Percentiles rank a stretch among this genome's conserved stretches.
These are phyloP conservation scores for Claviceps africana DNA, from an alignment of 2,329 filamentous ascomycete species.

Conservation along the genomic window DNA sequence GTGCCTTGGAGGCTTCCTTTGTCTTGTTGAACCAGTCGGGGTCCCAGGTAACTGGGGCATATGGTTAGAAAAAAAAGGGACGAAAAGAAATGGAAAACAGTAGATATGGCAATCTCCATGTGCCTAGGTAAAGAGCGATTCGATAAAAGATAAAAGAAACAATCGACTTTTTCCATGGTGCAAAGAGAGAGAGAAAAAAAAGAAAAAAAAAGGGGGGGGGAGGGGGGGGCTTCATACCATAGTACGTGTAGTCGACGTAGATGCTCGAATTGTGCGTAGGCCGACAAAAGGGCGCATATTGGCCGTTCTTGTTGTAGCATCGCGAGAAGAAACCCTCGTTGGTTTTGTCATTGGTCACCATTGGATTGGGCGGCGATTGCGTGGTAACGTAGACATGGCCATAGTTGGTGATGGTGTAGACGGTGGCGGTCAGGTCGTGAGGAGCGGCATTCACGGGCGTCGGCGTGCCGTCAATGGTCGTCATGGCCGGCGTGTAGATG, in stretches of 20 bases:
- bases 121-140: not conserved
- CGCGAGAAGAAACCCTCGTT: slow-evolving; percentile 34
- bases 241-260: slow-evolving; percentile 33
- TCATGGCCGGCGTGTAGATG: slow-evolving; percentile 36
- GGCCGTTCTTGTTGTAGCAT: slow-evolving; percentile 34
- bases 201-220: not conserved
- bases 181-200: not conserved
- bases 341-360: slow-evolving; percentile 23
- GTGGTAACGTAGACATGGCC: slow-evolving; percentile 26
- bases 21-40: slow-evolving; percentile 32
- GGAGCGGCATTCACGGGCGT: slow-evolving; percentile 24
- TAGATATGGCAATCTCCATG: not conserved
- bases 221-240: slow-evolving; percentile 24
- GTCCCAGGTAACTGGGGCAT: slow-evolving; percentile 40
- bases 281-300: slow-evolving; percentile 36
- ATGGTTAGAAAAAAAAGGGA: too few relatives aligned
- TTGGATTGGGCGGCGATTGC: slow-evolving; percentile 30
- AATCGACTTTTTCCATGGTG: too few relatives aligned
- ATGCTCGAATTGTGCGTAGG: slow-evolving; percentile 30
- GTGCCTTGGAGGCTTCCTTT: slow-evolving; percentile 21
- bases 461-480: slow-evolving; percentile 31
- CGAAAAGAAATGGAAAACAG: not conserved
- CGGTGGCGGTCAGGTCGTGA: slow-evolving; percentile 32
- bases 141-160: too few relatives aligned
- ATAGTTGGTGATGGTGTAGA: slow-evolving; percentile 23